Evolutionary conservation across 805 yeast species (phyloP).

Genomic region (Myxozyma neglecta): DNA sequence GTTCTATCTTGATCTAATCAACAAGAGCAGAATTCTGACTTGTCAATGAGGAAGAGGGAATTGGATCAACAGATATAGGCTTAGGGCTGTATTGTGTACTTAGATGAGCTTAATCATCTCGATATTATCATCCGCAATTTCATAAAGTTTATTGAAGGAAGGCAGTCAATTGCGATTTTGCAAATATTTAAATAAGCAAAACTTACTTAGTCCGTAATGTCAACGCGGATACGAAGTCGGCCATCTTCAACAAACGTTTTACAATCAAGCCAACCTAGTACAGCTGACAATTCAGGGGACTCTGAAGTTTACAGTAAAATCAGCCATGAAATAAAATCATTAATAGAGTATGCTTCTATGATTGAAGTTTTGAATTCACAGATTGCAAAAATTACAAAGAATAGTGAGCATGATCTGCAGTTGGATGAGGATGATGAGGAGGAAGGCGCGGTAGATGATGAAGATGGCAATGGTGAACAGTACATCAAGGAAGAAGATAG

Average conservation of each 20-base stretch:
- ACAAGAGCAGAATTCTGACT: too few species aligned
- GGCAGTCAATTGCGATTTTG: too few species aligned
- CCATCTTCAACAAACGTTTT: conserved; percentile 13
- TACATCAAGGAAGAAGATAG: conserved; percentile 7
- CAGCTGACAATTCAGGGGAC: conserved; percentile 20
- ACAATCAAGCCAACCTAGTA: neutral
- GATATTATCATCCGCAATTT: too few species aligned
- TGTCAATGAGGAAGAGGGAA: too few species aligned
- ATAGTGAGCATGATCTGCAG: neutral
- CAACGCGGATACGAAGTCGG: conserved; percentile 22
- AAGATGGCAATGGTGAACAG: neutral
- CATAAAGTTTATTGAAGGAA: too few species aligned
- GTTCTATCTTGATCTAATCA: too few species aligned
- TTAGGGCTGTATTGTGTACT: too few species aligned
- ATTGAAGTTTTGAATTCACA: conserved; percentile 3
- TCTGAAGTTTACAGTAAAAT: conserved; percentile 28
- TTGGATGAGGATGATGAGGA: conserved; percentile 6
- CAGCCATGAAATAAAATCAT: conserved; percentile 6
- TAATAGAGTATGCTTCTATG: conserved; percentile 15
- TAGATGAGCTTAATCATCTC: too few species aligned
- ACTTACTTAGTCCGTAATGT: conserved; percentile 1
- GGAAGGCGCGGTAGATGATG: neutral
- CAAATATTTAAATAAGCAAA: neutral
- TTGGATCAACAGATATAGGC: too few species aligned
- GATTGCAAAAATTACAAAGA: conserved; percentile 8